These are phyloP conservation scores for Teratosphaeria gauchensis DNA, from an alignment of 2,329 filamentous ascomycete genomes.

Conservation along the genomic window DNA sequence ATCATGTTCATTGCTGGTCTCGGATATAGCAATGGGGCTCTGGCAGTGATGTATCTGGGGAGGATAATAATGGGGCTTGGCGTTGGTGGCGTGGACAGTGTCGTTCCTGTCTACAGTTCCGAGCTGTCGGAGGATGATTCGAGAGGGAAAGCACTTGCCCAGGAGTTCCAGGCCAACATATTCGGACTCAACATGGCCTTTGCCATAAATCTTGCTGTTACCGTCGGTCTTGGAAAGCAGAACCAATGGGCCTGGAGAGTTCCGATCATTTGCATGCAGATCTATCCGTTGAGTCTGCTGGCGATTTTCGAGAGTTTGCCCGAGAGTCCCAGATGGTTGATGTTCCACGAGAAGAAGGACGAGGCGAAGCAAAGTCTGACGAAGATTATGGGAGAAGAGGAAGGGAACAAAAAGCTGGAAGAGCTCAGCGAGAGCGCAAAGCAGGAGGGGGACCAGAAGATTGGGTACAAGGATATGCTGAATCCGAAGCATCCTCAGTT, in stretches of 20 bases:
- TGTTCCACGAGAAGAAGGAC: slow-evolving; percentile 41
- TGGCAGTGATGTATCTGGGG: slow-evolving; percentile 42
- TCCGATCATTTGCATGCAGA: slow-evolving; percentile 53
- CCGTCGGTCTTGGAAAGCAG: slow-evolving; percentile 43
- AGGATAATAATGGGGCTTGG: slow-evolving; percentile 47
- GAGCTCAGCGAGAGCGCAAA: slow-evolving; percentile 43
- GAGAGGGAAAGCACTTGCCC: slow-evolving; percentile 48
- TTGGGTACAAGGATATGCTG: slow-evolving; percentile 50
- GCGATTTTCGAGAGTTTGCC: slow-evolving; percentile 45
- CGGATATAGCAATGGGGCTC: slow-evolving; percentile 30
- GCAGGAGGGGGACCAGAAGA: slow-evolving; percentile 34
- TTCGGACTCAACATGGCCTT: slow-evolving; percentile 54
- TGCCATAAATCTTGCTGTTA: slow-evolving; percentile 48
- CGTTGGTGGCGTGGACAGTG: slow-evolving; percentile 51
- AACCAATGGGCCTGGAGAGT: slow-evolving; percentile 54
- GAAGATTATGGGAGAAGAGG: slow-evolving; percentile 42
- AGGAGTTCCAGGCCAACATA: slow-evolving; percentile 57
- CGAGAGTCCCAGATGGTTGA: slow-evolving; percentile 49
- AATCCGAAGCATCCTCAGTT: slow-evolving; percentile 46
- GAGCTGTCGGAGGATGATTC: slow-evolving; percentile 49
- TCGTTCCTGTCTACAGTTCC: slow-evolving; percentile 51
- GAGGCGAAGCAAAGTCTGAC: slow-evolving; percentile 42
- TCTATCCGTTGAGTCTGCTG: slow-evolving; percentile 47
- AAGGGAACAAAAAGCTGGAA: slow-evolving; percentile 40
- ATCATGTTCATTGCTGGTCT: slow-evolving; percentile 52